phyloP scores from a whole-genome alignment of 768 basidiomycete genomes.

The Pleurotus tuoliensis region DNA sequence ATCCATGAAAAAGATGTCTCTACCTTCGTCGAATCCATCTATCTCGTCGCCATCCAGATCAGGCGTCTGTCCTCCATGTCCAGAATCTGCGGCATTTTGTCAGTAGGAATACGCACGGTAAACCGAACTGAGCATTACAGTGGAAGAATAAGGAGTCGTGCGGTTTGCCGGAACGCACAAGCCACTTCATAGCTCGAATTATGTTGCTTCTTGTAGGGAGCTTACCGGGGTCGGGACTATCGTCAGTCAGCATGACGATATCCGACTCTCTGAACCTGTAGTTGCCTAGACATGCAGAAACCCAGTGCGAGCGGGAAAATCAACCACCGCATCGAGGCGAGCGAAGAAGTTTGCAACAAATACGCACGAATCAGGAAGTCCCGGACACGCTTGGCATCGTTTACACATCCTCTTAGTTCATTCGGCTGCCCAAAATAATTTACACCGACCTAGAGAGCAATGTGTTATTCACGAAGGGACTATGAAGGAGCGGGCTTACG shows the following conservation, averaged over 20 bases:
- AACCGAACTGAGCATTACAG: constrained; percentile 33
- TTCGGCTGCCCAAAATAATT: constrained; percentile 66
- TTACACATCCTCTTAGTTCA: constrained; percentile 73
- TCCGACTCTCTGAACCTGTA: constrained; percentile 57
- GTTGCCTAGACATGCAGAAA: neutral
- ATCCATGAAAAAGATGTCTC: neutral
- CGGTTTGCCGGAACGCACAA: constrained; percentile 62
- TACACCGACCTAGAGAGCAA: constrained; percentile 60
- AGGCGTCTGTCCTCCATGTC: constrained; percentile 89
- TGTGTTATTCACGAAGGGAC: constrained; percentile 8
- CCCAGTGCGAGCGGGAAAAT: neutral
- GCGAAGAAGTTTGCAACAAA: too few species aligned
- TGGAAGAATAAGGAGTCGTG: constrained; percentile 81
- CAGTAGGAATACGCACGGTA: neutral
- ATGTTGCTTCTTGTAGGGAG: constrained; percentile 45
- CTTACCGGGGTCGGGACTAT: neutral
- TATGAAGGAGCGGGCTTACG: constrained; percentile 36
- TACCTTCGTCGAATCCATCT: constrained; percentile 79
- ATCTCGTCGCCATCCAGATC: constrained; percentile 77
- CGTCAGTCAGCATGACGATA: constrained; percentile 26
- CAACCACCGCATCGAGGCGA: neutral
- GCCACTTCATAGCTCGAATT: constrained; percentile 48
- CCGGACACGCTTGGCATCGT: constrained; percentile 71
- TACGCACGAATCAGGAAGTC: constrained; percentile 50
- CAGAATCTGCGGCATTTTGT: constrained; percentile 56